phyloP scores from a whole-genome alignment of 208 protist species.

The Leishmania tropica region DNA sequence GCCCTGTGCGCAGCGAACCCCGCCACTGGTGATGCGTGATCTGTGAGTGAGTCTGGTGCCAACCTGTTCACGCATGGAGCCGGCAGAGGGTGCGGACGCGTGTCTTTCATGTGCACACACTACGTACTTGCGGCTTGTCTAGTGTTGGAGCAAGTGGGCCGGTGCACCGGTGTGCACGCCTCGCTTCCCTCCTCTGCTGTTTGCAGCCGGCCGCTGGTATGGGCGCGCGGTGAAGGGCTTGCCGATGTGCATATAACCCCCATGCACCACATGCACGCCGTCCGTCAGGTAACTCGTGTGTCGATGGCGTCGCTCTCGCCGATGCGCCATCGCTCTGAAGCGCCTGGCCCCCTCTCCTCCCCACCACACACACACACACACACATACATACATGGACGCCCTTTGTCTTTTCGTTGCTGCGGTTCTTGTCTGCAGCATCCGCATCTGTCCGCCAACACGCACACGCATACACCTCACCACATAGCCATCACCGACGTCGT shows the following conservation, averaged over 20 bases:
- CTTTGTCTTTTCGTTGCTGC: no score
- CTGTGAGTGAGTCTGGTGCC: background rate
- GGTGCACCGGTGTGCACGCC: background rate
- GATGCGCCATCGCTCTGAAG: background rate
- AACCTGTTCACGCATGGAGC: background rate
- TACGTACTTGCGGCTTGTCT: background rate
- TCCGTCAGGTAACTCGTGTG: background rate
- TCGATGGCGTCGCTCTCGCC: background rate
- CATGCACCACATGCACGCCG: background rate
- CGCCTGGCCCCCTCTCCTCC: no score
- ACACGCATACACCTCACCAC: no score
- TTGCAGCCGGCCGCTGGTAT: background rate
- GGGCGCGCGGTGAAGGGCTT: background rate
- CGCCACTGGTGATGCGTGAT: background rate
- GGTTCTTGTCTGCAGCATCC: no score
- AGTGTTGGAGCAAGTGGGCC: background rate
- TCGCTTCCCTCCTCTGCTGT: background rate
- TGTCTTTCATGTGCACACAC: background rate
- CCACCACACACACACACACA: no score
- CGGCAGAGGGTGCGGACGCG: background rate
- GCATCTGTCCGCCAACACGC: no score
- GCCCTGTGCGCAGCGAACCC: background rate
- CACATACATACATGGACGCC: no score
- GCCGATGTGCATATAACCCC: background rate
- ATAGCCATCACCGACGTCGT: no score